Conservation (phyloP, 2,329 filamentous ascomycete species). For the Lanzia echinophila region DNA sequence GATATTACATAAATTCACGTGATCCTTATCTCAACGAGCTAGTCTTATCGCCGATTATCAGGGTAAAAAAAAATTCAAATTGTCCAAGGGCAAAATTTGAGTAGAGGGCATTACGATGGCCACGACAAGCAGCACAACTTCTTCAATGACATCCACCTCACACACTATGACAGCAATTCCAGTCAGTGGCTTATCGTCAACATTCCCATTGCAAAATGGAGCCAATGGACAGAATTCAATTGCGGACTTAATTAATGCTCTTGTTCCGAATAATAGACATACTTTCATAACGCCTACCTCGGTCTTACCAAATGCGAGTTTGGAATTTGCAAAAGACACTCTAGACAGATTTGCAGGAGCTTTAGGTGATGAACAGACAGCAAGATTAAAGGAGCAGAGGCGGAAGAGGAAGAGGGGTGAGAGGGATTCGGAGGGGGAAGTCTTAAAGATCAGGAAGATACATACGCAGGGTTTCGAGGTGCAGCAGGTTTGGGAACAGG, state of each 20-base stretch:
- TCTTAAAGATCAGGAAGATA: constrained; percentile 73
- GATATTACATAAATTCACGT: constrained; percentile 4
- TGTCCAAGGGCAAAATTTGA: neutral
- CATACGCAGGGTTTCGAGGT: constrained; percentile 83
- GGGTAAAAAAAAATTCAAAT: constrained; percentile 12
- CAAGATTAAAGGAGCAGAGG: constrained; percentile 58
- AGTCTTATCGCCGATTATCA: constrained; percentile 9
- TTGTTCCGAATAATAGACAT: constrained; percentile 25
- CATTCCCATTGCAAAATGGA: constrained; percentile 28
- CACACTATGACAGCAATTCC: constrained; percentile 53
- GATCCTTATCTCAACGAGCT: constrained; percentile 7
- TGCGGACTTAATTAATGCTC: constrained; percentile 20
- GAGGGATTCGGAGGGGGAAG: constrained; percentile 38
- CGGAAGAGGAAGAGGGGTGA: constrained; percentile 70
- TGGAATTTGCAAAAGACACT: constrained; percentile 71
- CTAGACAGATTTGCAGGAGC: constrained; percentile 72
- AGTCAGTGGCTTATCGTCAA: constrained; percentile 28
- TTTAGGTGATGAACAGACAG: constrained; percentile 65
- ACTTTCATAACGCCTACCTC: constrained; percentile 68
- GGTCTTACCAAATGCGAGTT: constrained; percentile 59
- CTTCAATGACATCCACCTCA: constrained; percentile 57
- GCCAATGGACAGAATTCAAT: constrained; percentile 14
- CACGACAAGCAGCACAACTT: constrained; percentile 41
- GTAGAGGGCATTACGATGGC: constrained; percentile 23
- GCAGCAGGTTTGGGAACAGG: constrained; percentile 91